Evolutionary conservation across 2,329 filamentous ascomycete genomes (phyloP).

Genomic region (Ophiocordyceps polyrhachis-furcata): DNA sequence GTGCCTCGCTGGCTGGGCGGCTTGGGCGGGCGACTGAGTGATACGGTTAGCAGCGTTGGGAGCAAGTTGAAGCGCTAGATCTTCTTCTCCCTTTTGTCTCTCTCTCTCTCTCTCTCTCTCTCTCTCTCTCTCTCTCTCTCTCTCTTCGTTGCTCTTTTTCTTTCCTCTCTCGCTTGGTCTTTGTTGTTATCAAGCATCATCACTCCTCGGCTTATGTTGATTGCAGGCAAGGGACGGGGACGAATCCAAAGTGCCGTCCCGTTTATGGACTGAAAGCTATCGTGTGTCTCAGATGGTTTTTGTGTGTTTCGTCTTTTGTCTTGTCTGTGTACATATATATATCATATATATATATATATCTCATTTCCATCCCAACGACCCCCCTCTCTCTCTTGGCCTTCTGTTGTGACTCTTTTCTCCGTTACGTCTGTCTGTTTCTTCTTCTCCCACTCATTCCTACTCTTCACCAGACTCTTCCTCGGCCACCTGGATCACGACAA

Average conservation of each 20-base stretch:
- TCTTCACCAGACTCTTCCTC: conserved; percentile 33
- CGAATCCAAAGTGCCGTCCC: no score
- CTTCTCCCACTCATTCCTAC: conserved; percentile 5
- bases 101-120: no score
- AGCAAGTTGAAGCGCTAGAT: conserved; percentile 20
- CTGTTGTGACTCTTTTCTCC: not conserved
- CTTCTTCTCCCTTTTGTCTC: not conserved
- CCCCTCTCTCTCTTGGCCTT: not conserved
- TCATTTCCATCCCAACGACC: not conserved
- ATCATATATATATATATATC: not conserved
- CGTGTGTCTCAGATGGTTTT: not conserved
- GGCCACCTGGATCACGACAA: conserved; percentile 19
- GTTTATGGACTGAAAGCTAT: no score
- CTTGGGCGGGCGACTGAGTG: conserved; percentile 22
- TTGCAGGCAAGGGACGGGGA: no score
- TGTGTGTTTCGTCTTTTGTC: not conserved
- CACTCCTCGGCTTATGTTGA: no score
- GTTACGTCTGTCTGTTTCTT: not conserved
- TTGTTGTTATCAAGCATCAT: no score
- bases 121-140: no score
- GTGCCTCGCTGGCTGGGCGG: conserved; percentile 24
- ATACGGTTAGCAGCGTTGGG: conserved; percentile 29
- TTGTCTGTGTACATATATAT: not conserved
- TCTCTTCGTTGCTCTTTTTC: not conserved
- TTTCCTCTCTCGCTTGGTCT: not conserved